A percentile compares a stretch with the other conserved stretches of the same genome.
Conservation (phyloP, 2,329 filamentous ascomycete species). For the Botryotinia globosa region DNA sequence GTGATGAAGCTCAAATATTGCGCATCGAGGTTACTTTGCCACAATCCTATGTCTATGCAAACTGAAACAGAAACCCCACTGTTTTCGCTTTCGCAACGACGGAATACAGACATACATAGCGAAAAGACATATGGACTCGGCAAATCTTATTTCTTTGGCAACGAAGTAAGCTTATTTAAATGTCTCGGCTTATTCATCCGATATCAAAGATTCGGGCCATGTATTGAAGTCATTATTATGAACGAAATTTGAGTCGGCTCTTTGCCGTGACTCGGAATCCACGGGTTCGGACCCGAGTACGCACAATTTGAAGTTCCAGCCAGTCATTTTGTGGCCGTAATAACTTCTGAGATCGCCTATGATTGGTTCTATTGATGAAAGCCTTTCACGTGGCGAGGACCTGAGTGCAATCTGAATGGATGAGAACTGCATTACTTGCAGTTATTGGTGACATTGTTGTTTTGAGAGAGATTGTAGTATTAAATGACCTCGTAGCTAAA, state of each 20-base stretch:
- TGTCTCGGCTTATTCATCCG: background rate
- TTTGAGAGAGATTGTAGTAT: background rate
- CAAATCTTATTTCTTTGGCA: background rate
- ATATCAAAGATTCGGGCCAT: background rate
- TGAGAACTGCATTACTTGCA: background rate
- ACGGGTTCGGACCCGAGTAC: conserved; percentile 10
- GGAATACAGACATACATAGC: background rate
- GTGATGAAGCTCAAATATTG: background rate
- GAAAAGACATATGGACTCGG: background rate
- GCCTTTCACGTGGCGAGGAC: background rate
- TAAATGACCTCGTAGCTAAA: background rate
- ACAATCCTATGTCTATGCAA: no score
- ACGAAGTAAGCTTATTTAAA: background rate
- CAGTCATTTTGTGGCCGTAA: background rate
- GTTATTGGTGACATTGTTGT: background rate
- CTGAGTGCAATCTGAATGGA: background rate
- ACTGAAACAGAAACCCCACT: background rate
- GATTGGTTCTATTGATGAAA: background rate
- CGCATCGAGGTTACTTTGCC: background rate
- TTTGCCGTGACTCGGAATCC: background rate
- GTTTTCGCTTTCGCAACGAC: background rate
- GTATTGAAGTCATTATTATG: background rate
- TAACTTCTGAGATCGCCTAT: background rate
- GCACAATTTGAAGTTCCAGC: background rate
- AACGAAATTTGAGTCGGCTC: background rate